phyloP scores from a whole-genome alignment of 1,139 yeast species.

The Keqinozyma sinolaborantium region DNA sequence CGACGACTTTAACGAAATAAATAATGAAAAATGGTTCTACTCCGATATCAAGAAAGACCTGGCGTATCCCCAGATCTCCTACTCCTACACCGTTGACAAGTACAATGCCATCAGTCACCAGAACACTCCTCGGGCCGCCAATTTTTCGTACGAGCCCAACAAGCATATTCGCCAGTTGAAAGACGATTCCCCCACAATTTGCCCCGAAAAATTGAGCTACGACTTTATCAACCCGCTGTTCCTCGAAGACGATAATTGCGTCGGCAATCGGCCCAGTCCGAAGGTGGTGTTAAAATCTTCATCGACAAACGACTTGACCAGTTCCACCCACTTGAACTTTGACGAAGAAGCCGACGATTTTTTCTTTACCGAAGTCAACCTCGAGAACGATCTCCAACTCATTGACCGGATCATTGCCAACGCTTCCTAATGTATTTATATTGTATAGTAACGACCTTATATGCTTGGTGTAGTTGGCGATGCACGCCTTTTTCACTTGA shows the following conservation, averaged over 20 bases:
- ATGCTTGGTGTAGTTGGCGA: background rate
- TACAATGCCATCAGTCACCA: background rate
- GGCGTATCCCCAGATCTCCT: background rate
- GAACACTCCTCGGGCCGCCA: background rate
- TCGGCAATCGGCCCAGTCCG: background rate
- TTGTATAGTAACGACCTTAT: no score
- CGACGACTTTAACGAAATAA: slow-evolving; percentile 1
- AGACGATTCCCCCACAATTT: slow-evolving; percentile 24
- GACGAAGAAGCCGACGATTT: slow-evolving; percentile 7
- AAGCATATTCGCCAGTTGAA: no score
- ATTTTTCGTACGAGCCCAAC: no score
- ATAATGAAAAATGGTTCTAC: slow-evolving; percentile 4
- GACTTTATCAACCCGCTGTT: slow-evolving; percentile 24
- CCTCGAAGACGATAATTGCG: slow-evolving; percentile 8
- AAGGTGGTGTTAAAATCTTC: slow-evolving; percentile 9
- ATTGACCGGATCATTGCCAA: slow-evolving; percentile 17
- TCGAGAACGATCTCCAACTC: slow-evolving; percentile 18
- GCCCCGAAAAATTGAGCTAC: slow-evolving; percentile 23
- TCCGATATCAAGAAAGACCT: slow-evolving; percentile 4
- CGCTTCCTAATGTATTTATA: background rate
- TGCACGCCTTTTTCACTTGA: background rate
- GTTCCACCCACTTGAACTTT: slow-evolving; percentile 1
- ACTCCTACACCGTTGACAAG: slow-evolving; percentile 1
- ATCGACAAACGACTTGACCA: background rate
- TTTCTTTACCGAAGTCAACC: slow-evolving; percentile 7